phyloP scores from a whole-genome alignment of 2,329 filamentous ascomycete species.

The Neonectria hederae region DNA sequence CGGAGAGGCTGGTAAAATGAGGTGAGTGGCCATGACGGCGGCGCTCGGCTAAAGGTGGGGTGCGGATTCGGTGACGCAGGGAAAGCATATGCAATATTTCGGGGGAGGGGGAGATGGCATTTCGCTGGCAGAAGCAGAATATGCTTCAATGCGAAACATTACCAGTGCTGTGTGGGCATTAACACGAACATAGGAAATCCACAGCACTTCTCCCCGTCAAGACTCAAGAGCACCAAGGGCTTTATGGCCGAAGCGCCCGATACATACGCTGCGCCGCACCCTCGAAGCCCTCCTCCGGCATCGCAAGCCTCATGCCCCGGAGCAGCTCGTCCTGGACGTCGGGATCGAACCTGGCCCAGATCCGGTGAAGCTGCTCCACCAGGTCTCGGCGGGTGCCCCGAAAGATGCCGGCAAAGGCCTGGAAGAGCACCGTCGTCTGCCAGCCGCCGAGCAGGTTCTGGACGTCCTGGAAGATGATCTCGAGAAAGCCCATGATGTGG shows the following conservation, averaged over 20 bases:
- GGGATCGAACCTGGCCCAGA: constrained; percentile 38
- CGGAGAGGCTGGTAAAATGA: constrained; percentile 38
- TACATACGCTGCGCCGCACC: constrained; percentile 35
- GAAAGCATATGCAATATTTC: constrained; percentile 33
- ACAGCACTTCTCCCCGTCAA: background rate
- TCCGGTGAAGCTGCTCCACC: constrained; percentile 25
- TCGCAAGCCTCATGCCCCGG: constrained; percentile 27
- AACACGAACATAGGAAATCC: background rate
- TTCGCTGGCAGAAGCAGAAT: constrained; percentile 1
- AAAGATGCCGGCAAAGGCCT: constrained; percentile 38
- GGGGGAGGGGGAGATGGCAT: constrained; percentile 6
- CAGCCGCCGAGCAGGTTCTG: constrained; percentile 25
- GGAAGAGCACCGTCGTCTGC: constrained; percentile 31
- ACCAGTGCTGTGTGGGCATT: background rate
- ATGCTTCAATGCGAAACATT: background rate
- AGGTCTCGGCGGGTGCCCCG: constrained; percentile 16
- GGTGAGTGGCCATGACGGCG: constrained; percentile 37
- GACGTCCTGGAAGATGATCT: constrained; percentile 35
- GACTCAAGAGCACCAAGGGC: background rate
- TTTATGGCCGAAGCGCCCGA: constrained; percentile 27
- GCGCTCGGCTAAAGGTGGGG: constrained; percentile 34
- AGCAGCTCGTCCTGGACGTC: constrained; percentile 33
- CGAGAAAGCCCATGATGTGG: constrained; percentile 38
- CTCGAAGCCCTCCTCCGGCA: constrained; percentile 21
- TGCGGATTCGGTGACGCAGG: constrained; percentile 38